Evolutionary conservation across 1,284 basidiomycete genomes (phyloP).

Genomic region (Ustilago tritici): DNA sequence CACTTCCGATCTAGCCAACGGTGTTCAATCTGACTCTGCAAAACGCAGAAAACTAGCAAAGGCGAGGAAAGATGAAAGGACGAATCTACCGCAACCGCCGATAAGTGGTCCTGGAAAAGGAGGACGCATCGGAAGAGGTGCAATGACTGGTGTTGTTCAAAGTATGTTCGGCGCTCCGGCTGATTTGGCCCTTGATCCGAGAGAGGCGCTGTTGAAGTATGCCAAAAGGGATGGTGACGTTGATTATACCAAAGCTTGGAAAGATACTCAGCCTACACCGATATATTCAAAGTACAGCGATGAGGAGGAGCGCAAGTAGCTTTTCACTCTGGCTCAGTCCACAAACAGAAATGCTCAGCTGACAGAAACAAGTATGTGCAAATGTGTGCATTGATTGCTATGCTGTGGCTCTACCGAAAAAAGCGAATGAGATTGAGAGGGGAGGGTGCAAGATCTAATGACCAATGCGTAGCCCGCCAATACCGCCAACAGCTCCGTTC

Average conservation of each 20-base stretch:
- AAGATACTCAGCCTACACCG: slow-evolving; percentile 56
- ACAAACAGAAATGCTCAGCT: no score
- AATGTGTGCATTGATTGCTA: neutral
- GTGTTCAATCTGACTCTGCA: slow-evolving; percentile 65
- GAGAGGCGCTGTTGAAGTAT: slow-evolving; percentile 94
- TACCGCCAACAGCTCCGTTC: neutral
- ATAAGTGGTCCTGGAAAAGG: slow-evolving; percentile 90
- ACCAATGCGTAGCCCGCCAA: slow-evolving; percentile 15
- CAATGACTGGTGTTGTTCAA: slow-evolving; percentile 93
- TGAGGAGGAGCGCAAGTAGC: slow-evolving; percentile 10
- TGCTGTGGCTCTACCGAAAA: no score
- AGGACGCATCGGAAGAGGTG: slow-evolving; percentile 92
- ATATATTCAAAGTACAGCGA: slow-evolving; percentile 48
- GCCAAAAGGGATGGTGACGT: slow-evolving; percentile 75
- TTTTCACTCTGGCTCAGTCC: no score
- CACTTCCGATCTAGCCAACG: neutral
- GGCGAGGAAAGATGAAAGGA: slow-evolving; percentile 77
- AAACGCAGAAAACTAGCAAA: slow-evolving; percentile 87
- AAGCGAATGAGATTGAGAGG: neutral
- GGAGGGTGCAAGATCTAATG: neutral
- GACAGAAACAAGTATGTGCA: neutral
- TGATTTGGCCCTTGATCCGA: slow-evolving; percentile 75
- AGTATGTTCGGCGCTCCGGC: slow-evolving; percentile 76
- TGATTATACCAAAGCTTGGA: slow-evolving; percentile 81
- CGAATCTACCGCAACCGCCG: slow-evolving; percentile 77